phyloP scores from a whole-genome alignment of 352 stramenopile genomes.

The Plasmopara halstedii region DNA sequence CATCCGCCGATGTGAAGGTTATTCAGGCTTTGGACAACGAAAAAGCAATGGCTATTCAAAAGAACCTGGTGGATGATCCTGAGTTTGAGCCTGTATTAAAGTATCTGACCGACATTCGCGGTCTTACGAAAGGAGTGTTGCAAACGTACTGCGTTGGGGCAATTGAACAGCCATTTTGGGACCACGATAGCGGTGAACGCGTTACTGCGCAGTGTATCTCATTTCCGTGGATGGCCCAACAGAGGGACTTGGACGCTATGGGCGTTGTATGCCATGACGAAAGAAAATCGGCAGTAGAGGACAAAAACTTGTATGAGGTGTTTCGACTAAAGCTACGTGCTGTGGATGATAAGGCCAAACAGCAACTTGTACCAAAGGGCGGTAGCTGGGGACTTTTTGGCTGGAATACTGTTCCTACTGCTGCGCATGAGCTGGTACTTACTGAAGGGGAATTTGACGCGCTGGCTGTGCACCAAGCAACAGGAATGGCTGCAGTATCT shows the following conservation, averaged over 20 bases:
- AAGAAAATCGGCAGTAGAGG: constrained; percentile 12
- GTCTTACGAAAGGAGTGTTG: constrained; percentile 61
- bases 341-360: constrained; percentile 80
- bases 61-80: constrained; percentile 63
- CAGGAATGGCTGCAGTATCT: constrained; percentile 86
- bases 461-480: constrained; percentile 97
- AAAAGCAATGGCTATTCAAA: constrained; percentile 79
- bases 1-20: constrained; percentile 36
- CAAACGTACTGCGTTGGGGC: constrained; percentile 86
- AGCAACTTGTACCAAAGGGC: constrained; percentile 84
- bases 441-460: constrained; percentile 97
- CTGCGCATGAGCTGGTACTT: constrained; percentile 90
- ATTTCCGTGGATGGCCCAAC: constrained; percentile 94
- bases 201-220: constrained; percentile 83
- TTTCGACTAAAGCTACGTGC: constrained; percentile 81
- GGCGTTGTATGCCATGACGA: constrained; percentile 54
- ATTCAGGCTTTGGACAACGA: constrained; percentile 76
- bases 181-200: constrained; percentile 39
- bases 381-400: constrained; percentile 98
- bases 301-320: constrained; percentile 77
- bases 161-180: constrained; percentile 81
- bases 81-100: constrained; percentile 53
- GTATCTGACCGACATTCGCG: constrained; percentile 68
- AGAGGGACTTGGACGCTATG: constrained; percentile 78
- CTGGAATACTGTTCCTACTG: constrained; percentile 93